A percentile compares a stretch with the other conserved stretches of the same genome.
Evolutionary conservation across 257 asterid genomes (phyloP).

Genomic region (Nicotiana knightiana): DNA sequence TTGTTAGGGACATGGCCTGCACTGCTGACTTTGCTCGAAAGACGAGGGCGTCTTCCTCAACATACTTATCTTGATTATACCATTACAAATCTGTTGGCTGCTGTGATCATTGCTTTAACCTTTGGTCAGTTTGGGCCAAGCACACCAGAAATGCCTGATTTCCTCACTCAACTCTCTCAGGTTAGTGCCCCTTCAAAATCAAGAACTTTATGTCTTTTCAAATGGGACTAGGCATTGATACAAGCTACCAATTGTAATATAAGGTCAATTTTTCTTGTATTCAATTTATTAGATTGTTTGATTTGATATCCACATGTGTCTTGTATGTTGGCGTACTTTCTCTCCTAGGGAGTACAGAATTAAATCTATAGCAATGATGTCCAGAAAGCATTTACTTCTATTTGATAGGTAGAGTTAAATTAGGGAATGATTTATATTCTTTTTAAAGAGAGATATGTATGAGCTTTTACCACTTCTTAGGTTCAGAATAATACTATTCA

Average conservation of each 20-base stretch:
- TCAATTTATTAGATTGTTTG: background rate
- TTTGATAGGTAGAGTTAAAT: background rate
- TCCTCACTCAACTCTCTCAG: slow-evolving; percentile 68
- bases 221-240: background rate
- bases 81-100: slow-evolving; percentile 81
- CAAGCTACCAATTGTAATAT: background rate
- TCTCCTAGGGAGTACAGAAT: background rate
- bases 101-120: slow-evolving; percentile 75
- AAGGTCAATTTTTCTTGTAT: background rate
- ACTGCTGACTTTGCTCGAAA: slow-evolving; percentile 65
- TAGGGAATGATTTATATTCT: background rate
- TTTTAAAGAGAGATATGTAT: background rate
- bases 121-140: slow-evolving; percentile 69
- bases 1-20: slow-evolving; percentile 99
- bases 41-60: slow-evolving; percentile 95
- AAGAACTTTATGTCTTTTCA: background rate
- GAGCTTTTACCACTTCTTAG: background rate
- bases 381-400: background rate
- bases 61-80: slow-evolving; percentile 93
- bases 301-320: background rate
- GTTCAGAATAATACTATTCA: background rate
- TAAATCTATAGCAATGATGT: background rate
- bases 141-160: slow-evolving; percentile 57
- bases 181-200: slow-evolving; percentile 24
- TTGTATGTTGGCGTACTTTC: background rate